Conservation (phyloP, 805 yeast genomes). For the Candida caryicola region DNA sequence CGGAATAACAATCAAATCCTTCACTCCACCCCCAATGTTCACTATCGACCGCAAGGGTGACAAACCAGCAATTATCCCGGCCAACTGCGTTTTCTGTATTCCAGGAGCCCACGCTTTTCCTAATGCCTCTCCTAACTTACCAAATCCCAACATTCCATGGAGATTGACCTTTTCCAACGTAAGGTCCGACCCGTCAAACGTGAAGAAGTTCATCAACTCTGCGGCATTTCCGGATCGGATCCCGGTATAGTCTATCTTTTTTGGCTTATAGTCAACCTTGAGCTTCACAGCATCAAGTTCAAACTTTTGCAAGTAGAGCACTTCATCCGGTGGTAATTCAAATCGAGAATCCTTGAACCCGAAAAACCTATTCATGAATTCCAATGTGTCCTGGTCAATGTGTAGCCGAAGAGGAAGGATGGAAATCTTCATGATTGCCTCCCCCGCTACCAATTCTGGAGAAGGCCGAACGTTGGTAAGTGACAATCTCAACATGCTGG, state of each 20-base stretch:
- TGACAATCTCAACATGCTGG: slow-evolving; percentile 55
- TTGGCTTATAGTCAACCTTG: slow-evolving; percentile 87
- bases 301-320: slow-evolving; percentile 65
- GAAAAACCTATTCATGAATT: slow-evolving; percentile 74
- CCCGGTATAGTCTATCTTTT: slow-evolving; percentile 80
- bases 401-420: slow-evolving; percentile 77
- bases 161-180: slow-evolving; percentile 57
- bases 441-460: slow-evolving; percentile 62
- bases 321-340: slow-evolving; percentile 62
- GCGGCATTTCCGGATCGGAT: slow-evolving; percentile 81
- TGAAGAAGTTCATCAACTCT: slow-evolving; percentile 85
- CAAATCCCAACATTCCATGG: slow-evolving; percentile 77
- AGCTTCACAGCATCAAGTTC: slow-evolving; percentile 58
- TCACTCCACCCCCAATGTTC: slow-evolving; percentile 74
- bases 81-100: slow-evolving; percentile 74
- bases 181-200: slow-evolving; percentile 80
- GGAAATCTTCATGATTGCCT: slow-evolving; percentile 50
- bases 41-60: slow-evolving; percentile 78
- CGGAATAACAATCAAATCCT: slow-evolving; percentile 71
- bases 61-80: slow-evolving; percentile 78
- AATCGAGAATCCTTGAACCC: slow-evolving; percentile 76
- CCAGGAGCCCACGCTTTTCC: slow-evolving; percentile 86
- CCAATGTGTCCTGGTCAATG: slow-evolving; percentile 91
- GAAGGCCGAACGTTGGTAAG: slow-evolving; percentile 66
- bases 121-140: slow-evolving; percentile 52